Conservation (phyloP, 257 asterid genomes). For the Fraxinus cuspidata region DNA sequence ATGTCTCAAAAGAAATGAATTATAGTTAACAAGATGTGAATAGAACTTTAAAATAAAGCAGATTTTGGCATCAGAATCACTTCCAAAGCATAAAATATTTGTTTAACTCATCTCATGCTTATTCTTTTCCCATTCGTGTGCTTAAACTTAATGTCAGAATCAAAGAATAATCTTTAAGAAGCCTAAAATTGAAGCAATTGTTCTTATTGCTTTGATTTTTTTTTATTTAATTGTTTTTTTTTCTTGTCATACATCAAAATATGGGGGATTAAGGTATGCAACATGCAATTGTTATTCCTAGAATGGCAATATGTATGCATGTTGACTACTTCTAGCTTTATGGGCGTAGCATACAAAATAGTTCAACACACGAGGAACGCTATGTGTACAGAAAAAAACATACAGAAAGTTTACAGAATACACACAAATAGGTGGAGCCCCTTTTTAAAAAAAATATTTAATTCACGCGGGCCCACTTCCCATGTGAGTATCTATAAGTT, state of each 20-base stretch:
- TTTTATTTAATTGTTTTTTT: background rate
- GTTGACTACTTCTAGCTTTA: no score
- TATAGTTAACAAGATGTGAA: background rate
- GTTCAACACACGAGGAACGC: no score
- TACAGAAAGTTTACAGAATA: no score
- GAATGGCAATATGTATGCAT: no score
- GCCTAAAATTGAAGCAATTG: background rate
- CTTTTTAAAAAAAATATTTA: no score
- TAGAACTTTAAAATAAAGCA: background rate
- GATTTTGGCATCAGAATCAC: background rate
- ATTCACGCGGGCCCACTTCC: no score
- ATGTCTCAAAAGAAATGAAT: background rate
- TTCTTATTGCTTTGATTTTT: background rate
- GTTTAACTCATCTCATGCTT: background rate
- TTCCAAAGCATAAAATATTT: background rate
- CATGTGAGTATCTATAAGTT: no score
- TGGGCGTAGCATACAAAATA: no score
- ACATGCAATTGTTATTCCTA: no score
- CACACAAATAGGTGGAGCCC: no score
- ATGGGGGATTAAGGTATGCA: no score
- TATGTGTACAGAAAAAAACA: no score
- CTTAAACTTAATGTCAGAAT: background rate
- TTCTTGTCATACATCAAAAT: background rate
- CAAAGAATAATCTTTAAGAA: background rate
- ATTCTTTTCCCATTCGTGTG: constrained; percentile 1